These are phyloP conservation scores for Pisolithus tinctorius DNA, from an alignment of 768 basidiomycete genomes.

Conservation along the genomic window DNA sequence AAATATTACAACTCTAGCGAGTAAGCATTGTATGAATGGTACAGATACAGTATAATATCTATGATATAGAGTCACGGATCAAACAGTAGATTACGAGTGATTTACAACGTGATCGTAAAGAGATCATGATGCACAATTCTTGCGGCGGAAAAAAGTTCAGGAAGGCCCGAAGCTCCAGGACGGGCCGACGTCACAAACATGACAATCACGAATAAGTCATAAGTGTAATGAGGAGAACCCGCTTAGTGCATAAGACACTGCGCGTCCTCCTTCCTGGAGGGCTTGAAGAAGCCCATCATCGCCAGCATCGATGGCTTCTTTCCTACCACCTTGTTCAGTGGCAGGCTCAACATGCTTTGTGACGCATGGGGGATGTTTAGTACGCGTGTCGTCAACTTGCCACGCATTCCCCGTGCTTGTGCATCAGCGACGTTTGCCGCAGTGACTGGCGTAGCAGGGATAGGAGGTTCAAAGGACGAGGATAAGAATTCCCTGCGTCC, in stretches of 20 bases:
- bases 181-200: too few relatives aligned
- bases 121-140: too few relatives aligned
- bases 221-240: background rate
- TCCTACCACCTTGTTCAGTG: slow-evolving; percentile 12
- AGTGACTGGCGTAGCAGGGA: slow-evolving; percentile 6
- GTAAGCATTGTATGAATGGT: too few relatives aligned
- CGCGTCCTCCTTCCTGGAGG: slow-evolving; percentile 15
- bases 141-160: too few relatives aligned
- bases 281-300: slow-evolving; percentile 28
- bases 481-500: slow-evolving; percentile 37
- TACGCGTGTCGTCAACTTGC: slow-evolving; percentile 1
- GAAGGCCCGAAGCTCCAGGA: too few relatives aligned
- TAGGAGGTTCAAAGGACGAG: slow-evolving; percentile 36
- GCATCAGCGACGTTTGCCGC: background rate
- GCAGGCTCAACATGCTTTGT: slow-evolving; percentile 5
- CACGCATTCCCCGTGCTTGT: background rate
- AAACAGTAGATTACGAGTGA: too few relatives aligned
- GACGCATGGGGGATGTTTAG: slow-evolving; percentile 5
- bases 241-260: slow-evolving; percentile 2
- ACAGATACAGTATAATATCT: too few relatives aligned
- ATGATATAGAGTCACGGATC: too few relatives aligned
- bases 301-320: slow-evolving; percentile 19
- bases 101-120: too few relatives aligned
- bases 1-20: too few relatives aligned
- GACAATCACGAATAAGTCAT: background rate